Percentiles rank a stretch among this genome's conserved stretches.
phyloP scores from a whole-genome alignment of 129 eudicot species.

The Scalesia atractyloides region DNA sequence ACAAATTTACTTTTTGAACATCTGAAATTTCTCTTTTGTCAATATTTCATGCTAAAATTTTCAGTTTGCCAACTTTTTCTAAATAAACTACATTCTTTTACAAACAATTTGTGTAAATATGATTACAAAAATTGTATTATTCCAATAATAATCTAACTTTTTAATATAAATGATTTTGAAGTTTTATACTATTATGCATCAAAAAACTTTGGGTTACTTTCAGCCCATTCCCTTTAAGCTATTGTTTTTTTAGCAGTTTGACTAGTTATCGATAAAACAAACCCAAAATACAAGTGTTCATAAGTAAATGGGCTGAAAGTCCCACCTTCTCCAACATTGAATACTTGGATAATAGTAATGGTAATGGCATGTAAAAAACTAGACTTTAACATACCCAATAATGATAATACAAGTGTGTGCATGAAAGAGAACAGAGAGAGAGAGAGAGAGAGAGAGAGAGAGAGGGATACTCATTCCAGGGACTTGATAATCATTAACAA shows the following conservation, averaged over 20 bases:
- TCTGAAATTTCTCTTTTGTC: not conserved
- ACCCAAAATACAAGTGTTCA: not conserved
- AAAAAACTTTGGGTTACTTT: not conserved
- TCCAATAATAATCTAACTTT: not conserved
- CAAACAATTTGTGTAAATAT: not conserved
- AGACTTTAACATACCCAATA: not conserved
- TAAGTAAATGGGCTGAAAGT: not conserved
- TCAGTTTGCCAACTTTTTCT: not conserved
- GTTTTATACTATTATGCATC: constrained; percentile 4
- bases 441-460: constrained; percentile 25
- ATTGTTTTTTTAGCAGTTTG: not conserved
- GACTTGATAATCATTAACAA: constrained; percentile 95
- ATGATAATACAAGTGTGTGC: constrained; percentile 3
- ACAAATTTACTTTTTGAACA: not conserved
- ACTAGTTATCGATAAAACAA: not conserved
- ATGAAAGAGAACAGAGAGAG: constrained; percentile 27
- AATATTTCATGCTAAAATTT: not conserved
- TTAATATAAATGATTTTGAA: not conserved
- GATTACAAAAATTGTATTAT: not conserved
- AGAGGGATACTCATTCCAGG: constrained; percentile 86
- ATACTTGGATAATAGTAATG: not conserved
- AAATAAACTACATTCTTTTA: not conserved
- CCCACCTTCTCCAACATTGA: not conserved
- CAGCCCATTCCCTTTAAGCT: not conserved
- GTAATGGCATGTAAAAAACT: constrained; percentile 11